Evolutionary conservation across 306 rosid species (phyloP).

Genomic region (Fragaria ananassa): DNA sequence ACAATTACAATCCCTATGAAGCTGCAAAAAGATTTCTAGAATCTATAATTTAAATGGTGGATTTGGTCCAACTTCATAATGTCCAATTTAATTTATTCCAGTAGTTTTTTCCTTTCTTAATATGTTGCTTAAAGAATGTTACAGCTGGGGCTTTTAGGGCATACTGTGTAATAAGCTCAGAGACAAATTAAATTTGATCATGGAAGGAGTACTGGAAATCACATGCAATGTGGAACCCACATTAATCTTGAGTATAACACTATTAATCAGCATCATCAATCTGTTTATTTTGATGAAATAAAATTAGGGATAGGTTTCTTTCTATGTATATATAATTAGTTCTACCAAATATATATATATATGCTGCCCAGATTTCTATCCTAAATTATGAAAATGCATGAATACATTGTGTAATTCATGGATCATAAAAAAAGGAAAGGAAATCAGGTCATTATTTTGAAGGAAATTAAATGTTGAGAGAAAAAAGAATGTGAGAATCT

Average conservation of each 20-base stretch:
- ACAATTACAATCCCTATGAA: slow-evolving; percentile 29
- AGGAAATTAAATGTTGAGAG: not conserved
- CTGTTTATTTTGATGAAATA: not conserved
- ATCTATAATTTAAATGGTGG: slow-evolving; percentile 24
- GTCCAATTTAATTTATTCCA: not conserved
- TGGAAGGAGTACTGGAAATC: slow-evolving; percentile 42
- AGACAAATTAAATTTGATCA: slow-evolving; percentile 41
- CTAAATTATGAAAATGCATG: not conserved
- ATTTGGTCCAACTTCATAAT: slow-evolving; percentile 21
- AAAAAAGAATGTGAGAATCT: not conserved
- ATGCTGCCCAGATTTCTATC: not conserved
- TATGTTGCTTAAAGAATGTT: slow-evolving; percentile 34
- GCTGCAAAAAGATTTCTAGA: slow-evolving; percentile 24
- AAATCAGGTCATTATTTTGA: not conserved
- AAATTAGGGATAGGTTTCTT: not conserved
- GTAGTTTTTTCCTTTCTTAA: slow-evolving; percentile 30
- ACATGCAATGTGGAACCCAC: slow-evolving; percentile 47
- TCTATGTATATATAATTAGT: not conserved
- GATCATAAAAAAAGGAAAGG: not conserved
- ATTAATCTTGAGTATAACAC: not conserved
- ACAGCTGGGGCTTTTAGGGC: slow-evolving; percentile 50
- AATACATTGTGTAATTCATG: not conserved
- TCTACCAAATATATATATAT: not conserved
- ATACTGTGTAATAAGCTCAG: slow-evolving; percentile 34
- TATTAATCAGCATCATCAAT: not conserved